These are phyloP conservation scores for Cladosporium cucumerinum DNA, from an alignment of 2,329 filamentous ascomycete genomes.

Conservation along the genomic window DNA sequence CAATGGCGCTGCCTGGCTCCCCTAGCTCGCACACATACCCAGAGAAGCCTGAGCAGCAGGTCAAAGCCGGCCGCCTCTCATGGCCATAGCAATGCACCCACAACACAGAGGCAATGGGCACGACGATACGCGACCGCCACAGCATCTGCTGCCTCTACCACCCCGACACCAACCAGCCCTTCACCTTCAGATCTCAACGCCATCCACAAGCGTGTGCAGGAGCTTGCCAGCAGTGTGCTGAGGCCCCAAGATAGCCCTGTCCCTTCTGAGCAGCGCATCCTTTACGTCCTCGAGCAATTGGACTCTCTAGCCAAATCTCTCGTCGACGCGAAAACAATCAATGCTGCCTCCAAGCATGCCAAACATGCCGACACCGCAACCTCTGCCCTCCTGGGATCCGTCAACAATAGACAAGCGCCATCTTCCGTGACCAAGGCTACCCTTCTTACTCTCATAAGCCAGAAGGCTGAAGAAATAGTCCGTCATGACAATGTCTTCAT, in stretches of 20 bases:
- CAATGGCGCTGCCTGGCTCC: slow-evolving; percentile 7
- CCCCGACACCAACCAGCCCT: not conserved
- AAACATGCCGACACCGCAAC: slow-evolving; percentile 42
- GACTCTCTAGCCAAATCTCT: slow-evolving; percentile 27
- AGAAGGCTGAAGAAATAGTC: slow-evolving; percentile 65
- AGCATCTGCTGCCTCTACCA: slow-evolving; percentile 28
- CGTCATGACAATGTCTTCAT: slow-evolving; percentile 76
- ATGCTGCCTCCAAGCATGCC: slow-evolving; percentile 4
- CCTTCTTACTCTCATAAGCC: slow-evolving; percentile 45
- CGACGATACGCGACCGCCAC: slow-evolving; percentile 36
- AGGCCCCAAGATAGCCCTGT: slow-evolving; percentile 24
- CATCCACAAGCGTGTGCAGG: slow-evolving; percentile 29
- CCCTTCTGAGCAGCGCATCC: slow-evolving; percentile 30
- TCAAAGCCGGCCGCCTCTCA: not conserved
- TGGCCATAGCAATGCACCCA: not conserved
- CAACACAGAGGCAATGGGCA: not conserved
- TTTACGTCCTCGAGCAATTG: slow-evolving; percentile 34
- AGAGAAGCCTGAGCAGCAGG: slow-evolving; percentile 7
- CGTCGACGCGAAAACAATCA: slow-evolving; percentile 23
- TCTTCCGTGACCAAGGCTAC: slow-evolving; percentile 37
- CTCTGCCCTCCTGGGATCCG: slow-evolving; percentile 52
- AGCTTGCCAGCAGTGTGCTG: slow-evolving; percentile 28
- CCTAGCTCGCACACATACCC: not conserved
- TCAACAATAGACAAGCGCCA: slow-evolving; percentile 36
- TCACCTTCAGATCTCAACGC: slow-evolving; percentile 20